These are phyloP conservation scores for Hypoxylon subgilvum DNA, from an alignment of 495 filamentous ascomycete species.

Conservation along the genomic window DNA sequence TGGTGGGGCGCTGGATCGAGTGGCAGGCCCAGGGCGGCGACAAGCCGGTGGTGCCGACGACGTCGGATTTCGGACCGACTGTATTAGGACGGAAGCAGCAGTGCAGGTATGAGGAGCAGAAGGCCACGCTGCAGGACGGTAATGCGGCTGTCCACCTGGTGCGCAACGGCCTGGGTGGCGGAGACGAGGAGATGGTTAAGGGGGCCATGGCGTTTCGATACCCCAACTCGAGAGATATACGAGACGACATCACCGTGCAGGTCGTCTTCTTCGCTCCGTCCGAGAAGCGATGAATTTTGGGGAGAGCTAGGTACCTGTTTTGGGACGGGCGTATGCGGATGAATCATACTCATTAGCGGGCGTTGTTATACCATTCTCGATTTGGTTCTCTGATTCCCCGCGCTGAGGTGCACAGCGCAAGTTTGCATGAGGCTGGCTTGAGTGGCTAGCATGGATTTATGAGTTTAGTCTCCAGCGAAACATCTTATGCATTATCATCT, in stretches of 20 bases:
- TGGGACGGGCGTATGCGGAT: background rate
- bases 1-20: constrained; percentile 63
- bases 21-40: constrained; percentile 27
- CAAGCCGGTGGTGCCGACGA: constrained; percentile 18
- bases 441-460: background rate
- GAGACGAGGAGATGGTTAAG: constrained; percentile 60
- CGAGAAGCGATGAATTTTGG: background rate
- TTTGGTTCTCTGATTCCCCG: constrained; percentile 1
- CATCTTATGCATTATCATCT: background rate
- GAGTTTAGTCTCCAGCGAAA: no score
- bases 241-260: constrained; percentile 69
- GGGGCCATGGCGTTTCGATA: constrained; percentile 56
- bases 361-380: constrained; percentile 15
- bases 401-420: background rate
- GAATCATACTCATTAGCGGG: background rate
- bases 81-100: constrained; percentile 32
- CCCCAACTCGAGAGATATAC: constrained; percentile 55
- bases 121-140: constrained; percentile 55
- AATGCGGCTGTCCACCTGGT: constrained; percentile 68
- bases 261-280: constrained; percentile 63
- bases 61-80: constrained; percentile 20
- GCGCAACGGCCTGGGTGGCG: constrained; percentile 68
- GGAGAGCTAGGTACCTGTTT: no score
- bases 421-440: background rate
- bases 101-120: constrained; percentile 33